phyloP scores from a whole-genome alignment of 2,329 filamentous ascomycete species.

The Aspergillus brunneoviolaceus region DNA sequence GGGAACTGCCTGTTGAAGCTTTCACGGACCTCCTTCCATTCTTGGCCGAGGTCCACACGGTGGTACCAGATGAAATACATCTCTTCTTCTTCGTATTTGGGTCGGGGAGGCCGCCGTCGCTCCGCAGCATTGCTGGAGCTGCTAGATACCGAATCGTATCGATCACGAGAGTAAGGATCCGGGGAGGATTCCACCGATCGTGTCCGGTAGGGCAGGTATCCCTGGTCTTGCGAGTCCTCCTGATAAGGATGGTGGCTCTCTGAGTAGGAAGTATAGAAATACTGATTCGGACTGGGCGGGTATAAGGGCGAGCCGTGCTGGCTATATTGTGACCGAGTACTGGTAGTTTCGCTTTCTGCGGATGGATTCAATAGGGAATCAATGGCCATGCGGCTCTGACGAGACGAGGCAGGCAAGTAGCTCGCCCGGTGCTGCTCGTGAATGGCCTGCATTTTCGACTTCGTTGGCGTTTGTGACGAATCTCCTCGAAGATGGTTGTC shows the following conservation, averaged over 20 bases:
- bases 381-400: conserved; percentile 36
- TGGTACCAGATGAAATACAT: conserved; percentile 53
- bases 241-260: conserved; percentile 24
- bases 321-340: conserved; percentile 17
- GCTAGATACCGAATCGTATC: conserved; percentile 44
- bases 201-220: conserved; percentile 29
- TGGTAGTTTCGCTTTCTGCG: conserved; percentile 20
- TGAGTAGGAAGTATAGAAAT: conserved; percentile 26
- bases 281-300: conserved; percentile 29
- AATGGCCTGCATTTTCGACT: conserved; percentile 13
- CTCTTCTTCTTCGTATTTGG: conserved; percentile 49
- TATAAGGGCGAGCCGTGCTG: conserved; percentile 29
- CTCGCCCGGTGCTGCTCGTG: conserved; percentile 17
- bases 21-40: conserved; percentile 48
- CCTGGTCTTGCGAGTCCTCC: conserved; percentile 23
- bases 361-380: conserved; percentile 36
- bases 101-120: conserved; percentile 43
- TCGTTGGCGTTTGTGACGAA: neutral
- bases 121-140: conserved; percentile 37
- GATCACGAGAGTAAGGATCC: conserved; percentile 38
- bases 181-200: conserved; percentile 36
- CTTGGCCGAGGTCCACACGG: conserved; percentile 46
- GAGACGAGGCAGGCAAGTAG: conserved; percentile 23
- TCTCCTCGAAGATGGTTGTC: neutral
- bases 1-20: conserved; percentile 47